Percentiles rank a stretch among this genome's conserved stretches.
Evolutionary conservation across 768 basidiomycete genomes (phyloP).

Genomic region (Lactifluus pinguis): DNA sequence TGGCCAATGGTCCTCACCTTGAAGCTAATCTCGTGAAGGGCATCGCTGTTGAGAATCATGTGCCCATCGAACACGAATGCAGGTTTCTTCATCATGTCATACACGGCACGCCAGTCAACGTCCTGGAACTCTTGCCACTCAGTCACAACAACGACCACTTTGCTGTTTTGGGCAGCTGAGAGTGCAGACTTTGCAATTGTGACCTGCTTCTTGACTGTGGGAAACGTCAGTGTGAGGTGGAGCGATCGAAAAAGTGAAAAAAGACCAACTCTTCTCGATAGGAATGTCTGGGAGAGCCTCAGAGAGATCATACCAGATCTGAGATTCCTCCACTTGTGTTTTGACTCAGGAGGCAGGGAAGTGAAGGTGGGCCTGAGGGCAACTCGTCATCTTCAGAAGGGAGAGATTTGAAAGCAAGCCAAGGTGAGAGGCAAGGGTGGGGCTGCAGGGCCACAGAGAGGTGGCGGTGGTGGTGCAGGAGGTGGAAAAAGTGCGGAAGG

Average conservation of each 20-base stretch:
- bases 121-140: conserved; percentile 97
- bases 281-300: conserved; percentile 59
- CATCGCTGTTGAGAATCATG: conserved; percentile 72
- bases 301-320: conserved; percentile 78
- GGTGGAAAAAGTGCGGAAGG: no score
- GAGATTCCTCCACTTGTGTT: conserved; percentile 71
- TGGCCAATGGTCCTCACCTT: conserved; percentile 62
- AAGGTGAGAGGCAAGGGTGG: no score
- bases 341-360: no score
- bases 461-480: no score
- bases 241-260: background rate
- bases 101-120: conserved; percentile 85
- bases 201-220: conserved; percentile 79
- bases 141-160: conserved; percentile 92
- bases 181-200: conserved; percentile 67
- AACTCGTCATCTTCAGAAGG: no score
- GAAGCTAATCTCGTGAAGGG: conserved; percentile 84
- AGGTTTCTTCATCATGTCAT: conserved; percentile 90
- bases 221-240: background rate
- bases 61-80: conserved; percentile 96
- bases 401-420: no score
- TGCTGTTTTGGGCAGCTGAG: conserved; percentile 81
- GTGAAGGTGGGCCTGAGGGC: no score
- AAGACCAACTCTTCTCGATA: conserved; percentile 53
- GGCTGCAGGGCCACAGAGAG: no score